phyloP scores from a whole-genome alignment of 805 yeast genomes.

The Lachancea meyersii region DNA sequence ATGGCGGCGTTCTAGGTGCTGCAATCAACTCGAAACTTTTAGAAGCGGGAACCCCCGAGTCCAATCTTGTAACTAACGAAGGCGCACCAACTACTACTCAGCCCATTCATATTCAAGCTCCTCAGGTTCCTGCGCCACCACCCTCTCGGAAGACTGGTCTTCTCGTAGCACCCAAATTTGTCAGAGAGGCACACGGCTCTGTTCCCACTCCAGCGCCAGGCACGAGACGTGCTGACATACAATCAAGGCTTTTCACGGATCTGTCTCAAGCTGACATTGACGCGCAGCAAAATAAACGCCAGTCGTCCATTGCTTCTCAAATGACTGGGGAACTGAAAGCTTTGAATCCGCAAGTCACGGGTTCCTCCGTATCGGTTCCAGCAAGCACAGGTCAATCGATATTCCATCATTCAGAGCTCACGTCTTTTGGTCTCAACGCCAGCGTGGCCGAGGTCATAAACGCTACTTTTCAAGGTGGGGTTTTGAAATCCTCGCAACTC shows the following conservation, averaged over 20 bases:
- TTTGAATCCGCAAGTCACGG: conserved; percentile 41
- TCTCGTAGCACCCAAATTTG: conserved; percentile 16
- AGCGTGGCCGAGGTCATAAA: conserved; percentile 81
- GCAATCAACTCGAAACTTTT: neutral
- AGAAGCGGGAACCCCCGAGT: neutral
- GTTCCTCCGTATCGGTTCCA: conserved; percentile 33
- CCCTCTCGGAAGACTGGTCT: conserved; percentile 45
- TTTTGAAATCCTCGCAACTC: conserved; percentile 49
- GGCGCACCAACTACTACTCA: conserved; percentile 15
- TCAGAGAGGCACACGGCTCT: conserved; percentile 9
- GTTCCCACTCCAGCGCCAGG: conserved; percentile 9
- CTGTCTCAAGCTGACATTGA: conserved; percentile 35
- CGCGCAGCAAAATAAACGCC: conserved; percentile 18
- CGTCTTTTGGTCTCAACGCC: conserved; percentile 63
- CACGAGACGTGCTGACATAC: conserved; percentile 34
- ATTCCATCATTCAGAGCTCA: conserved; percentile 47
- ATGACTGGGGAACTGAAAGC: conserved; percentile 29
- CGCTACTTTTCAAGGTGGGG: conserved; percentile 68
- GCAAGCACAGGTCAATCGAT: conserved; percentile 24
- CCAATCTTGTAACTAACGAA: neutral
- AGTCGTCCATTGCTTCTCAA: conserved; percentile 21
- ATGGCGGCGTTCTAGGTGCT: neutral
- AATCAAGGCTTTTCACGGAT: conserved; percentile 43
- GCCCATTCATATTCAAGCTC: conserved; percentile 32
- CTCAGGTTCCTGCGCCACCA: conserved; percentile 33